Base-by-base conservation (phyloP, 2,329 filamentous ascomycete species). In the Shiraia sp. region DNA sequence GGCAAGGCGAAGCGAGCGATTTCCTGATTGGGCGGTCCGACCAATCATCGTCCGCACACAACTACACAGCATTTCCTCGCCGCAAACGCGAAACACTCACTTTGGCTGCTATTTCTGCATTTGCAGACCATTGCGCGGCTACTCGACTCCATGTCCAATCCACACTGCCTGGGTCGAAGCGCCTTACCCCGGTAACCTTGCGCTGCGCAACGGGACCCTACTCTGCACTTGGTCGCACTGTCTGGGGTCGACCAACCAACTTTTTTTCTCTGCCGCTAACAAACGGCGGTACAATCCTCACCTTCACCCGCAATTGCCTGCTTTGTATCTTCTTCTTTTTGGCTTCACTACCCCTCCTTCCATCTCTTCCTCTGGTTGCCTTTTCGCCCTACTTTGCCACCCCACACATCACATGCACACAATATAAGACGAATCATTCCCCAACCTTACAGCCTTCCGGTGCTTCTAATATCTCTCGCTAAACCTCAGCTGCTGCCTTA, bases 161-260 rank as follows among this genome's bases (percentile, higher is more conserved):
- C 40, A 49, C 48, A 47, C 53, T 45, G 53, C 44, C 42, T 32
- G 24, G 41, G 29, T 29, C 31, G 30, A 40, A 41, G 42, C 42
- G 38, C 36, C 35, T 32, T 35, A 34, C 34, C 36, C 43, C 42
- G 38, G 45, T 45, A 35, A 43, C 32, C 32, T 30, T 13, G 32
- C 44, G 14, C 17, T 35, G 32, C 29, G 23, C 33, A 42, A 22
- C n/a, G 50, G 47, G 47, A 38, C 38, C 42, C 48, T 28, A 36
- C 45, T 51, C 28, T 39, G 26, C 47, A 41, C 47, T 43, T 41
- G 32, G 47, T 48, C n/a, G 41, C 42, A 55, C 51, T 25, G 23
- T 49, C 40, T 44, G 43, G 26, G 32, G 34, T 27, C 42, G 35
- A 46, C 24, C 41, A 31, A 43, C 40, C 25, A 27, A 31, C 31